Base-by-base conservation (phyloP, 2,329 filamentous ascomycete genomes). In the Scedosporium boydii region DNA sequence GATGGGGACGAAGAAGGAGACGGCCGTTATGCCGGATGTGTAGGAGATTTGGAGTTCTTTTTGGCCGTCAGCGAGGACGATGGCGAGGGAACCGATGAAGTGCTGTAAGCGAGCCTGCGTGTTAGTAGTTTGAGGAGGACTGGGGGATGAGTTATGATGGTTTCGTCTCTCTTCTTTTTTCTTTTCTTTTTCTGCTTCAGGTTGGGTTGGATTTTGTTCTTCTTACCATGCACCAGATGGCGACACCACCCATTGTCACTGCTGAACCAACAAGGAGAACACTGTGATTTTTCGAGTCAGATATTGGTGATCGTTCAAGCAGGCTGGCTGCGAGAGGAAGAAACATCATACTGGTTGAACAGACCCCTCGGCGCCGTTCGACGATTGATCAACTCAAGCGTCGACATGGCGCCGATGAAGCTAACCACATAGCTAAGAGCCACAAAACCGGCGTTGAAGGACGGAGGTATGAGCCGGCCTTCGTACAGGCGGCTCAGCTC, bases 1-100 rank as follows among this genome's bases (percentile, higher is more conserved):
- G 57, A 96, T 87, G 0, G 91, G 90, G 10, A 96, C 78, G 69
- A 96, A 87, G 68, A 93, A 91, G 0, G 91, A 96, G 7, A 92
- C 75, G 0, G 85, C 84, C 0, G 90, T 95, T 71, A 87, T 90
- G 27, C 83, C 82, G 62, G 83, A 77, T 60, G 83, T 90, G 78
- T 95, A 96, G 42, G 84, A 81, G 60, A 95, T 87, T 66, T 93
- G 90, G 10, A 91, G 77, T 42, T 83, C 76, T 12, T 76, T 65
- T 64, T 84, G 74, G 46, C 88, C 88, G 65, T 86, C 67, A 46
- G 81, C 87, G 18, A 96, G 81, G 27, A 88, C 78, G 64, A 93
- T 89, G 14, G 91, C 90, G 60, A 88, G 82, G 71, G 95, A 93
- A 23, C 90, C 91, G 66, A 95, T 88, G 69, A 90, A 93, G 71